Base-by-base conservation (phyloP, 768 basidiomycete species). In the Rickenella mellea region DNA sequence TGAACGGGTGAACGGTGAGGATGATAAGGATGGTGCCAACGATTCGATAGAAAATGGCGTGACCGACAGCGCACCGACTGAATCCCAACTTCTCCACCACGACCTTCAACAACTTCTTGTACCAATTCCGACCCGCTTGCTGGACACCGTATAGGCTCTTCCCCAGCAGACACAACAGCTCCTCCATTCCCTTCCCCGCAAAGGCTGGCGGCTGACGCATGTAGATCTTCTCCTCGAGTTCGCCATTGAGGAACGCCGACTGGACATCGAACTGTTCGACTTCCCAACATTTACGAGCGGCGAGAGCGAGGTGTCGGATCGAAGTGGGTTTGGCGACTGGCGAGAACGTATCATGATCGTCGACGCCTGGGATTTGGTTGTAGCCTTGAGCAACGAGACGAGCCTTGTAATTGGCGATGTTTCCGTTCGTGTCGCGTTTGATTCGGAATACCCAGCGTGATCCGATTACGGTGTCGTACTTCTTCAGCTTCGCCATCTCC, bases 131-230 rank as follows among this genome's bases (percentile, higher is more conserved):
- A 1, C 60, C 59, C 8, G 61, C 58, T 43, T 70, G 69, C 47
- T 66, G 64, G 6, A 73, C 58, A 6, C 71, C 64, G 52, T 73
- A 71, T 24, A 71, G 46, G 2, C 57, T 50, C 48, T 68, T 67
- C 1, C 11, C 14, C 17, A 66, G 52, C 1, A 10, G 10, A 15
- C 10, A 15, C n/a, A n/a, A n/a, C n/a, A n/a, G n/a, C n/a, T n/a
- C n/a, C n/a, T n/a, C n/a, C n/a, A n/a, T n/a, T 10, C 10, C 10
- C 10, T 30, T 10, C 10, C 15, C 26, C 32, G 49, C 49, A 41
- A 48, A 50, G 10, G 51, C 57, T 28, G 51, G 49, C 8, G 59
- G 51, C 33, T 52, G 55, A 14, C 41, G 21, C 55, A 60, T 59
- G 51, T 58, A 60, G n/a, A 60, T 43, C 27, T 54, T 48, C 28